Evolutionary conservation across 108 stramenopile species (phyloP).

Genomic region (Craspedostauros australis): DNA sequence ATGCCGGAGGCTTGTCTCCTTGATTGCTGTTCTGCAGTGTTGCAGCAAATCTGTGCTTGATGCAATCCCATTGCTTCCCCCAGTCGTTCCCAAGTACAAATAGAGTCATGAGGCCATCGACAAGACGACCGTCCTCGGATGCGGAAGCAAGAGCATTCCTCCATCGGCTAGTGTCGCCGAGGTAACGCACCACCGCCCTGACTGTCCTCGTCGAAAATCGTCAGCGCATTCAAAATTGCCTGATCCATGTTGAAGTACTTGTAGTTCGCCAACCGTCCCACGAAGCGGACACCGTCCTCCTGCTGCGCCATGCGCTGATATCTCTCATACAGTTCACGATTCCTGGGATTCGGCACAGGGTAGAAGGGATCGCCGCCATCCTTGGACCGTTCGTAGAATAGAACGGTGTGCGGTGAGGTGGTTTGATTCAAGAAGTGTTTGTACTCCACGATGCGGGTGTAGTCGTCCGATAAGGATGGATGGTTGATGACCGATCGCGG

Average conservation of each 20-base stretch:
- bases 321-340: conserved; percentile 51
- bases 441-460: conserved; percentile 60
- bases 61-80: no score
- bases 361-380: conserved; percentile 77
- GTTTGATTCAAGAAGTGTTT: conserved; percentile 75
- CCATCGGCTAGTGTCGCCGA: no score
- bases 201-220: conserved; percentile 66
- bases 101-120: no score
- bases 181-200: no score
- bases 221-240: conserved; percentile 76
- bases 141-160: no score
- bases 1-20: no score
- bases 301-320: conserved; percentile 67
- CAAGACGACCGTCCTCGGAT: no score
- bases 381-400: conserved; percentile 49
- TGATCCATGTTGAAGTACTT: conserved; percentile 91
- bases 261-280: conserved; percentile 82
- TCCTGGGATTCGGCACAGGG: conserved; percentile 71
- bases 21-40: no score
- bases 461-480: conserved; percentile 35
- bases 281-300: conserved; percentile 65
- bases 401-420: conserved; percentile 48
- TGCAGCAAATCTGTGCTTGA: no score
- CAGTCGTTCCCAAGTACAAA: no score
- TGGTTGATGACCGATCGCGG: conserved; percentile 63